Evolutionary conservation across 805 yeast genomes (phyloP), one percentile per base, ranked within the genome.

Genomic region (Hanseniaspora hatyaiensis): DNA sequence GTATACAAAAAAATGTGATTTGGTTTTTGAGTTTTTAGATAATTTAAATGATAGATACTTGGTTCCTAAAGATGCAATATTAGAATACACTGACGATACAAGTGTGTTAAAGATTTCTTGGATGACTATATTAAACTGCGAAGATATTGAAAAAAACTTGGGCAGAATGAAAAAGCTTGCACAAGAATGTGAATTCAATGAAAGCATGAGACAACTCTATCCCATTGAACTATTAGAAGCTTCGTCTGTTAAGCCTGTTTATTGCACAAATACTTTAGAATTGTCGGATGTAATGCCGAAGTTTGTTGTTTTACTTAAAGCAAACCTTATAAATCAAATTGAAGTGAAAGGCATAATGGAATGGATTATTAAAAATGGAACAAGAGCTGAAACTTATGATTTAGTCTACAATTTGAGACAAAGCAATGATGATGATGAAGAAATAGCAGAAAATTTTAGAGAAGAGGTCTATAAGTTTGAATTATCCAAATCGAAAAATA

Each of bases 11-110:
- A 75, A 76, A 55, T 86, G 94, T 0, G 81, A 84, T 46, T 60
- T 92, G 33, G 79, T 87, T 5, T 79, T 89, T 60, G 98, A 92
- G 61, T 89, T 78, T 64, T 72, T 73, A 23, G 97, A 92, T 55
- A 80, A 78, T 59, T 75, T 92, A 0, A 72, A 79, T 39, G 79
- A 79, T 6, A 71, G 97, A 50, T 89, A 73, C 56, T 65, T 73
- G 50, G 59, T 89, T 0, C 96, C 97, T 0, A 78, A 78, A 53
- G 75, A 85, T 52, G 73, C 94, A 1, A 72, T 89, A 2, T 66
- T 82, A 50, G 96, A 88, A 63, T 54, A 57, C 46, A 47, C 60
- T 33, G 58, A 57, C 34, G 54, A 57, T 51, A 56, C 62, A 45
- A 53, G 56, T 29, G 58, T 55, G 5, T 56, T 54, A 36, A 50